Evolutionary conservation across 1,284 basidiomycete species (phyloP), one percentile per base, ranked within the genome.

Genomic region (Cutaneotrichosporon spelunceum): DNA sequence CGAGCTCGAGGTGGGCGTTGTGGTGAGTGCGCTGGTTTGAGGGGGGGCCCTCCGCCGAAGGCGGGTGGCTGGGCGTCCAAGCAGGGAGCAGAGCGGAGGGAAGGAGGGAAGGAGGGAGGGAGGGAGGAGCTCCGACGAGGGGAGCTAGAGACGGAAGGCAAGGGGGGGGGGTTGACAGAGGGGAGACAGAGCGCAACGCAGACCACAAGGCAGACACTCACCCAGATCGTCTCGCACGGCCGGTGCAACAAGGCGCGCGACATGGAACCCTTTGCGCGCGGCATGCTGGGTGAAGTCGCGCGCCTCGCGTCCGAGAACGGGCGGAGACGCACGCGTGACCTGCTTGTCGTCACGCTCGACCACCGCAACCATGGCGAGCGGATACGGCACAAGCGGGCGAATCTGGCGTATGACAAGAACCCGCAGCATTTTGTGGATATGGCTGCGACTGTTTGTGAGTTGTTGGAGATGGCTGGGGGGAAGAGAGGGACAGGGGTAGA

Each of bases 301-400:
- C 33, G 49, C 16, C 57, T 63, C 8, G 61, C 59, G 1, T 33
- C 62, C 23, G 36, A 36, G 19, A 50, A 62, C 7, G 63, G 57
- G 11, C 60, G 68, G 27, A 42, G 61, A 23, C 64, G 62, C 34
- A 70, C 64, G 48, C 67, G 72, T 54, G 75, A 77, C 59, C 52
- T 77, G 45, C 62, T 80, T 1, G 70, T 79, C 1, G 72, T 79
- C 19, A 78, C 77, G 2, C 56, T 80, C 10, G 89, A 91, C 68
- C 88, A 90, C 67, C 82, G 89, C 3, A 91, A 91, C 69, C 90
- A 91, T 66, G 90, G 89, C 7, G 74, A 76, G 49, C 80, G 90
- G 33, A 71, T 85, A 14, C 74, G 85, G 3, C 80, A 86, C 56
- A 68, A 77, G 23, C 77, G 73, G 23, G 82, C 83, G 16, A 90